A percentile compares a stretch with the other conserved stretches of the same genome.
phyloP scores from a whole-genome alignment of 2,329 filamentous ascomycete genomes.

The Rhinocladiella mackenziei region DNA sequence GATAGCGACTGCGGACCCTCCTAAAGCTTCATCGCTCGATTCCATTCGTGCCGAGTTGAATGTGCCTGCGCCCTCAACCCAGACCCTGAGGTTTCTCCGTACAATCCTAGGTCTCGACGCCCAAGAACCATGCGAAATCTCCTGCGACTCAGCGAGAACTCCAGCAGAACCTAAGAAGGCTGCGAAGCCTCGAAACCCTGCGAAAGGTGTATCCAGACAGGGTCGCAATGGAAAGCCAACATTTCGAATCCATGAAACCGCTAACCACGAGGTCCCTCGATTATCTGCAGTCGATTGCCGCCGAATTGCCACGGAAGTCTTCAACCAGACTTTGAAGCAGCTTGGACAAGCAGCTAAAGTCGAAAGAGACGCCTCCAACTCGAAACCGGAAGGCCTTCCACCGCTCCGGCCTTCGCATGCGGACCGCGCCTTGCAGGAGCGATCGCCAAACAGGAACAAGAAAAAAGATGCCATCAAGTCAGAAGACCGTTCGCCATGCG shows the following conservation, averaged over 20 bases:
- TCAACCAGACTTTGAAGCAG: constrained; percentile 43
- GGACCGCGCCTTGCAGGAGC: constrained; percentile 30
- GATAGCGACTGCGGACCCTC: constrained; percentile 2
- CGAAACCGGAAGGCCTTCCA: background rate
- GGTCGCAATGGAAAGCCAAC: constrained; percentile 4
- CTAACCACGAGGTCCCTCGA: background rate
- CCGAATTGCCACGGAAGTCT: constrained; percentile 44
- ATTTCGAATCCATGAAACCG: constrained; percentile 15
- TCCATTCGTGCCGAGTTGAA: constrained; percentile 17
- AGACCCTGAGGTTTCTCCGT: constrained; percentile 20
- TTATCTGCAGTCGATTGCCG: constrained; percentile 34
- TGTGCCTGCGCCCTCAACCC: constrained; percentile 9
- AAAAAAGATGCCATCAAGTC: constrained; percentile 27
- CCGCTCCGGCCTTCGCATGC: constrained; percentile 2
- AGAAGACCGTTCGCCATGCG: constrained; percentile 1
- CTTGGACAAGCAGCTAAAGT: constrained; percentile 37
- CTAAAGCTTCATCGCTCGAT: constrained; percentile 3
- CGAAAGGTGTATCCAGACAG: constrained; percentile 21
- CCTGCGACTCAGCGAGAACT: background rate
- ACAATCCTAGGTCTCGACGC: constrained; percentile 11
- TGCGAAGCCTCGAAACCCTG: constrained; percentile 25
- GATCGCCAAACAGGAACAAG: constrained; percentile 32
- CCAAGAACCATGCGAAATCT: background rate
- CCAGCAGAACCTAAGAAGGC: constrained; percentile 5
- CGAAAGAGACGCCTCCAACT: constrained; percentile 11